Conservation (phyloP, 2,329 filamentous ascomycete genomes). For the Balansia obtecta region DNA sequence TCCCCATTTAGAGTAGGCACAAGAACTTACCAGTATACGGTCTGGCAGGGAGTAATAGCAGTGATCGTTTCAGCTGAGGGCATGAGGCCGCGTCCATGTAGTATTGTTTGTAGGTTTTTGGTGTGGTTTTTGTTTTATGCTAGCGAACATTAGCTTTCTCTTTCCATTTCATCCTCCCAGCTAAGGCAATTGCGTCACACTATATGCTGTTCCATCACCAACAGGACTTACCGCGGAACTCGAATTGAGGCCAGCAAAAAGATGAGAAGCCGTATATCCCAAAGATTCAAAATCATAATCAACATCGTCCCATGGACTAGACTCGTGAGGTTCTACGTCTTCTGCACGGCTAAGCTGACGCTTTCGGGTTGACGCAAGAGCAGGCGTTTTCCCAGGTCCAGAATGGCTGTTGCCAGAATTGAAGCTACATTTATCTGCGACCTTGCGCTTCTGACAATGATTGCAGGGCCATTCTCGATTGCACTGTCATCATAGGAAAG, state of each 20-base stretch:
- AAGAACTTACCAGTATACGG: constrained; percentile 20
- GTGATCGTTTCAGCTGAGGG: constrained; percentile 19
- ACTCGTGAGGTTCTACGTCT: constrained; percentile 9
- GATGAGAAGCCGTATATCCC: constrained; percentile 23
- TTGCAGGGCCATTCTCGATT: constrained; percentile 28
- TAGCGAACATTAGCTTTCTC: not conserved
- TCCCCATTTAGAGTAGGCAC: no score
- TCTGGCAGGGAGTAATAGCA: constrained; percentile 20
- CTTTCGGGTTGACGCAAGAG: constrained; percentile 12
- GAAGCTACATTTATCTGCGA: constrained; percentile 24
- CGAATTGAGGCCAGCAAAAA: constrained; percentile 15
- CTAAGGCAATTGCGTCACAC: no score
- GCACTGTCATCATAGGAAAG: constrained; percentile 16
- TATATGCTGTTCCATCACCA: not conserved
- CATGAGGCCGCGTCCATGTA: constrained; percentile 11
- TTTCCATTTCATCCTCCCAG: no score
- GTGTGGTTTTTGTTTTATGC: constrained; percentile 9
- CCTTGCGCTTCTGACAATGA: constrained; percentile 27
- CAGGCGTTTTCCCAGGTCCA: constrained; percentile 12
- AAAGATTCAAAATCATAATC: constrained; percentile 20
- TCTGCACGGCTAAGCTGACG: constrained; percentile 12
- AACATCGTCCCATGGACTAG: constrained; percentile 14
- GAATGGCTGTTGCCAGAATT: constrained; percentile 10
- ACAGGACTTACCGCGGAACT: not conserved
- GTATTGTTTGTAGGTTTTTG: constrained; percentile 11